Percentiles rank a stretch among this genome's conserved stretches.
These are phyloP conservation scores for Eucalyptus microcorys DNA, from an alignment of 345 rosid species.

Conservation along the genomic window DNA sequence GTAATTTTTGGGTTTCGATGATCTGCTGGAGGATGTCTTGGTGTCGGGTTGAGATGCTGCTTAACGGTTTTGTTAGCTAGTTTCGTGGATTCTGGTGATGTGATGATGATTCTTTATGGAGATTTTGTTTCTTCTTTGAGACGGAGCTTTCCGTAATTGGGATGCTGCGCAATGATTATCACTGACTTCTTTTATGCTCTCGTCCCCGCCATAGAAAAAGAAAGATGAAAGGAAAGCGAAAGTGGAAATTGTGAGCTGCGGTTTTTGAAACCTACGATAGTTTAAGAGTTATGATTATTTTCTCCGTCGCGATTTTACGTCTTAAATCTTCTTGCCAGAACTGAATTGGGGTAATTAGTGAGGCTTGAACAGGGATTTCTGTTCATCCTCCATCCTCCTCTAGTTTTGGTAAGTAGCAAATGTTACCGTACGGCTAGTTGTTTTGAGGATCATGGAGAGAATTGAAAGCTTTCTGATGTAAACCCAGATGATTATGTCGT, in stretches of 20 bases:
- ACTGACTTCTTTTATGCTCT: neutral
- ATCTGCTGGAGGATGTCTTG: neutral
- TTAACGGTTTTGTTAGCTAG: neutral
- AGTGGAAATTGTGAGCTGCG: neutral
- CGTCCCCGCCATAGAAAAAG: neutral
- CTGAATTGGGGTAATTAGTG: neutral
- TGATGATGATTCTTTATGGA: neutral
- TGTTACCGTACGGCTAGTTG: neutral
- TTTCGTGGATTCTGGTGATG: neutral
- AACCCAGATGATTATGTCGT: neutral
- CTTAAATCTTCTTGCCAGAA: neutral
- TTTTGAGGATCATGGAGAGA: neutral
- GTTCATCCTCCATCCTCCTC: neutral
- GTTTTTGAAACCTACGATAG: neutral
- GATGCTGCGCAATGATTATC: neutral
- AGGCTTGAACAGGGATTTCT: neutral
- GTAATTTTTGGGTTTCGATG: neutral
- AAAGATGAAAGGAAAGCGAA: neutral
- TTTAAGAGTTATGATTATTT: neutral
- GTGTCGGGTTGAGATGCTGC: neutral
- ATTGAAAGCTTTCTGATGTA: neutral
- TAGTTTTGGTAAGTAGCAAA: neutral
- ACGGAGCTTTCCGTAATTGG: neutral
- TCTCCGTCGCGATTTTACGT: neutral
- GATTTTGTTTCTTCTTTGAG: neutral